Evolutionary conservation across 2,329 filamentous ascomycete species (phyloP).

Genomic region (Keithomyces neogunnii): DNA sequence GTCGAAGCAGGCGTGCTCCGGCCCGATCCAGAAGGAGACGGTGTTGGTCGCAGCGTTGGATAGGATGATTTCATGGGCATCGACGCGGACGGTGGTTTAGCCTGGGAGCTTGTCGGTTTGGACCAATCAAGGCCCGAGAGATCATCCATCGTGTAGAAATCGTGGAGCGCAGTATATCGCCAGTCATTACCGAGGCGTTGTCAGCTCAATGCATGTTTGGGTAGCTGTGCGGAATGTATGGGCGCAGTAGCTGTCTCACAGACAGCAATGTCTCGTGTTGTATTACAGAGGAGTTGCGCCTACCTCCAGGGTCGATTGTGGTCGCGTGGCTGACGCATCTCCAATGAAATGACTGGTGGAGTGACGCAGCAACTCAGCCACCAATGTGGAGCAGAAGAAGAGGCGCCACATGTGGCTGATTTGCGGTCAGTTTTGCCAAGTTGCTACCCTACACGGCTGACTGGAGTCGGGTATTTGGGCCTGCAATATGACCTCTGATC

Average conservation of each 20-base stretch:
- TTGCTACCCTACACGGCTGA: too few relatives aligned
- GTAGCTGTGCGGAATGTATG: neutral
- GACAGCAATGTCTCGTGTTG: neutral
- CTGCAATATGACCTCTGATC: too few relatives aligned
- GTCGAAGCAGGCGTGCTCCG: slow-evolving; percentile 46
- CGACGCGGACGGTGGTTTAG: slow-evolving; percentile 22
- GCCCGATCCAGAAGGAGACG: slow-evolving; percentile 46
- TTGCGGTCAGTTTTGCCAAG: neutral
- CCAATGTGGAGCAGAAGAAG: neutral
- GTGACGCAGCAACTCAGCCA: neutral
- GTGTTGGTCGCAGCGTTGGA: slow-evolving; percentile 44
- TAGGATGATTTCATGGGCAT: slow-evolving; percentile 35
- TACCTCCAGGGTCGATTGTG: neutral
- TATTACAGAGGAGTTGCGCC: neutral
- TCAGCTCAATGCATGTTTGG: slow-evolving; percentile 4
- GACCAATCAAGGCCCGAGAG: slow-evolving; percentile 53
- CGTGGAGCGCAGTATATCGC: neutral
- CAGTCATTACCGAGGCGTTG: slow-evolving; percentile 6
- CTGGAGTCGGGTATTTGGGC: too few relatives aligned
- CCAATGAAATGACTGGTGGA: neutral
- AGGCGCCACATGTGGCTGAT: neutral
- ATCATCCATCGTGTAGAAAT: slow-evolving; percentile 45
- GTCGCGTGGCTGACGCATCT: neutral
- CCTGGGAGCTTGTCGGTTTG: slow-evolving; percentile 26
- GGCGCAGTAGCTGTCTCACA: neutral